Percentiles rank a stretch among this genome's conserved stretches.
These are phyloP conservation scores for Amylostereum chailletii DNA, from an alignment of 1,284 basidiomycete genomes.

Conservation along the genomic window DNA sequence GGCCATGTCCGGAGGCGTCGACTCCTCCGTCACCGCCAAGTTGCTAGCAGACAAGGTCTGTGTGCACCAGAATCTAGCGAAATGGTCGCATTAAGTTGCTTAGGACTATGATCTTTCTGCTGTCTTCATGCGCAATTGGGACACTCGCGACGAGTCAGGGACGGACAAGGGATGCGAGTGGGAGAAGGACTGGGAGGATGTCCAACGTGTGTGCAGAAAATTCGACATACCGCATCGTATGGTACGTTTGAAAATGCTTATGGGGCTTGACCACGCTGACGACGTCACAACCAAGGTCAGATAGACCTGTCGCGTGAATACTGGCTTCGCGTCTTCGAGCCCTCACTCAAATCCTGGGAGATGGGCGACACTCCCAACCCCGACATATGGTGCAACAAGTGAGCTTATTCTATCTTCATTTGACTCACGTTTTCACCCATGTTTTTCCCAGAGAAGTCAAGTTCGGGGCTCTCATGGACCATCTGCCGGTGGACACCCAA, in stretches of 20 bases:
- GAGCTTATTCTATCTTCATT: conserved; percentile 8
- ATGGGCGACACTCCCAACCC: conserved; percentile 84
- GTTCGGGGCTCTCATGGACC: conserved; percentile 80
- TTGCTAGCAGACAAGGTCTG: conserved; percentile 63
- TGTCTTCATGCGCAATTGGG: conserved; percentile 97
- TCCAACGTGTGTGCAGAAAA: conserved; percentile 68
- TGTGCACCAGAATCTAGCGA: not conserved
- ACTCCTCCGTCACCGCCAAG: conserved; percentile 80
- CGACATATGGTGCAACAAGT: conserved; percentile 91
- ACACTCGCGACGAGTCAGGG: conserved; percentile 62
- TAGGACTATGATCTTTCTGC: conserved; percentile 79
- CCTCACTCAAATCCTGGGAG: conserved; percentile 71
- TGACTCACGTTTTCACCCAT: conserved; percentile 1
- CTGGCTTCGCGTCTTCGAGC: conserved; percentile 85
- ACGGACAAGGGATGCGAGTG: conserved; percentile 82
- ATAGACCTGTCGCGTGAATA: conserved; percentile 82
- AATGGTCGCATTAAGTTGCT: not conserved
- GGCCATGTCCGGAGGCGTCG: conserved; percentile 95
- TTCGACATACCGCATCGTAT: conserved; percentile 60
- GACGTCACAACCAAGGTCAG: conserved; percentile 25
- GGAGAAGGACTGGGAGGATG: conserved; percentile 93
- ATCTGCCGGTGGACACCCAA: conserved; percentile 32
- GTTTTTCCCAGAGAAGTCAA: conserved; percentile 71
- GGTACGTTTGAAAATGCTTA: conserved; percentile 31
- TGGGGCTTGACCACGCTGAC: conserved; percentile 6